Evolutionary conservation across 495 filamentous ascomycete species (phyloP).

Genomic region (Daldinia grandis): DNA sequence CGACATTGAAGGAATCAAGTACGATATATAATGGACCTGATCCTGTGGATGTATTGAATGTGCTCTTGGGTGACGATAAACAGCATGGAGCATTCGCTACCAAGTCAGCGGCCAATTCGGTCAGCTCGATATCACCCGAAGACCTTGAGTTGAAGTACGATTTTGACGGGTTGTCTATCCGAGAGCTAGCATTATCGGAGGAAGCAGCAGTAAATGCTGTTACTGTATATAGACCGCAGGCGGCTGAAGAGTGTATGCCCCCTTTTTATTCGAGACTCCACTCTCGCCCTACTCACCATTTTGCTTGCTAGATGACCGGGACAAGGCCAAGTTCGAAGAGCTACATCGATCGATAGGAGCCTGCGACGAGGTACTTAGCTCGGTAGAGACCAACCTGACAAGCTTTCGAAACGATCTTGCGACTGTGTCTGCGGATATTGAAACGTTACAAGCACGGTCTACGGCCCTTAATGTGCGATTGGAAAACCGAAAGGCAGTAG

Average conservation of each 20-base stretch:
- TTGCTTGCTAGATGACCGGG: conserved; percentile 71
- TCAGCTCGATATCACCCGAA: conserved; percentile 51
- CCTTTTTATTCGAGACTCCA: conserved; percentile 17
- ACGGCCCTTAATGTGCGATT: conserved; percentile 83
- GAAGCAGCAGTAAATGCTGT: conserved; percentile 48
- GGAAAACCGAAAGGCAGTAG: conserved; percentile 87
- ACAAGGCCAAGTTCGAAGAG: conserved; percentile 89
- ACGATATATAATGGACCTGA: conserved; percentile 67
- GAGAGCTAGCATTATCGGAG: conserved; percentile 68
- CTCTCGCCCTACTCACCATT: conserved; percentile 37
- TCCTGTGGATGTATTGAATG: conserved; percentile 75
- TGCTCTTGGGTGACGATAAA: conserved; percentile 68
- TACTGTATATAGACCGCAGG: conserved; percentile 68
- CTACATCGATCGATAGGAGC: conserved; percentile 87
- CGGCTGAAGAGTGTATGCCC: conserved; percentile 77
- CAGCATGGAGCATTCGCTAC: conserved; percentile 27
- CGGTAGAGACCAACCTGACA: conserved; percentile 89
- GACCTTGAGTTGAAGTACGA: conserved; percentile 68
- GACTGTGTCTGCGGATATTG: conserved; percentile 91
- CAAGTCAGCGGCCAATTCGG: conserved; percentile 14
- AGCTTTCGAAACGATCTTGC: conserved; percentile 93
- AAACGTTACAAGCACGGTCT: conserved; percentile 87
- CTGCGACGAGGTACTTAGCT: conserved; percentile 92
- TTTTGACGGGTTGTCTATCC: conserved; percentile 77
- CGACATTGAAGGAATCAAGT: conserved; percentile 66